phyloP scores from a whole-genome alignment of 208 protist species.

The Jaenimonas drosophilae region DNA sequence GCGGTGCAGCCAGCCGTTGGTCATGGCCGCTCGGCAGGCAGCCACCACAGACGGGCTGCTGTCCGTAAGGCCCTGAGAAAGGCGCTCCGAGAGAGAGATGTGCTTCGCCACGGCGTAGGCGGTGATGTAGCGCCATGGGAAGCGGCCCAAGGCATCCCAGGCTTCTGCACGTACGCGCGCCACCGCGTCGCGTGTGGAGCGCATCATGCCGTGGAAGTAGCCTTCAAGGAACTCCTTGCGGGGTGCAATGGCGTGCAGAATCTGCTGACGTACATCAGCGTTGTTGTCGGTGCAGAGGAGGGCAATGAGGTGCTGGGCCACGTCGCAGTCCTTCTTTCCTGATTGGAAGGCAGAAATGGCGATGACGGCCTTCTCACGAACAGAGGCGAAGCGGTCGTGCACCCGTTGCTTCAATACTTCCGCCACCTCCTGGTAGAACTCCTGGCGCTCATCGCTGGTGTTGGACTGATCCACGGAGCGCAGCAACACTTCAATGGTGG shows the following conservation, averaged over 20 bases:
- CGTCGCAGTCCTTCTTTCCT: conserved; percentile 74
- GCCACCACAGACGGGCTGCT: conserved; percentile 52
- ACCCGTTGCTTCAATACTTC: conserved; percentile 73
- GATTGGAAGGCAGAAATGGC: conserved; percentile 71
- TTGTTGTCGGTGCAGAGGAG: conserved; percentile 68
- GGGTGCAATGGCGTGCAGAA: conserved; percentile 56
- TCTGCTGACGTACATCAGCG: conserved; percentile 73
- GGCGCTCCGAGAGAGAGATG: conserved; percentile 30
- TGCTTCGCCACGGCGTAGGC: conserved; percentile 61
- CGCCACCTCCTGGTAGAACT: conserved; percentile 70
- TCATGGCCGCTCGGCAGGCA: conserved; percentile 65
- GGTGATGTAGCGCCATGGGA: conserved; percentile 77
- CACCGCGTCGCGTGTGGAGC: conserved; percentile 61
- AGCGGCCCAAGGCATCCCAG: conserved; percentile 77
- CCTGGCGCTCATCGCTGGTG: conserved; percentile 67
- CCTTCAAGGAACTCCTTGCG: conserved; percentile 83
- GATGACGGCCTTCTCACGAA: conserved; percentile 60
- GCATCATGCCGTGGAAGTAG: conserved; percentile 83
- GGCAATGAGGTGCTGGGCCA: conserved; percentile 78
- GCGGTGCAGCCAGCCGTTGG: conserved; percentile 79
- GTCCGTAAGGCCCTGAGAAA: conserved; percentile 55
- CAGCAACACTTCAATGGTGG: conserved; percentile 56
- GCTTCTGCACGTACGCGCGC: conserved; percentile 70
- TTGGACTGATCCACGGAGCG: conserved; percentile 71
- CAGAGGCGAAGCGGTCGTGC: conserved; percentile 64